A percentile compares a stretch with the other conserved stretches of the same genome.
These are phyloP conservation scores for Platanthera zijinensis DNA, from an alignment of 106 monocot species.

Conservation along the genomic window DNA sequence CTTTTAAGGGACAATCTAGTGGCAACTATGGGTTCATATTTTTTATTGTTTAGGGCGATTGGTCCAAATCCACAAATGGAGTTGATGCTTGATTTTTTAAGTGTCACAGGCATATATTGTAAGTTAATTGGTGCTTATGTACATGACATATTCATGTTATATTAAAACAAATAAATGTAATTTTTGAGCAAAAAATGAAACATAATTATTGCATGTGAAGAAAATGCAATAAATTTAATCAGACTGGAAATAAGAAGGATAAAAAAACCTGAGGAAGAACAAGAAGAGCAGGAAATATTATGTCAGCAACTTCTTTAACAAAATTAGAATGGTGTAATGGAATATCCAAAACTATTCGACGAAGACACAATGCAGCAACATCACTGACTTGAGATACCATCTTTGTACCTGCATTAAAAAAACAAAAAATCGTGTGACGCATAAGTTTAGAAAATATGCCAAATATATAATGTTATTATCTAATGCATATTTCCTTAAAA, in stretches of 20 bases:
- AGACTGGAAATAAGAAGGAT: background rate
- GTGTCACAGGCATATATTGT: background rate
- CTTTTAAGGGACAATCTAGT: too few relatives aligned
- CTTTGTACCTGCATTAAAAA: constrained; percentile 26
- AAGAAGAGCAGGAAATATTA: constrained; percentile 70
- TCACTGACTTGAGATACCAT: constrained; percentile 41
- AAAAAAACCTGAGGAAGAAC: constrained; percentile 52
- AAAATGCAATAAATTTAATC: background rate
- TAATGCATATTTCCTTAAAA: background rate
- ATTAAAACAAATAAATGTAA: background rate
- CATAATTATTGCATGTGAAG: background rate
- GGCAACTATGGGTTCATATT: too few relatives aligned
- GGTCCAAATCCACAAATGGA: background rate
- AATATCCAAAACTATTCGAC: constrained; percentile 33
- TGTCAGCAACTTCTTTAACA: constrained; percentile 53
- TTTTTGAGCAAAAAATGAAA: background rate
- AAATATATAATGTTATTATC: background rate
- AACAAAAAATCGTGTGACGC: background rate
- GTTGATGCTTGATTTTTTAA: background rate
- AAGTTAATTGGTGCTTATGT: constrained; percentile 1
- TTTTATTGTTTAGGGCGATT: too few relatives aligned
- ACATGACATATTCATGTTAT: background rate
- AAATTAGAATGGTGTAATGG: constrained; percentile 20
- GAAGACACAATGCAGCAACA: constrained; percentile 54
- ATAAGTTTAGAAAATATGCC: background rate